Evolutionary conservation across 2,329 filamentous ascomycete species (phyloP).

Genomic region (Passalora sequoiae): DNA sequence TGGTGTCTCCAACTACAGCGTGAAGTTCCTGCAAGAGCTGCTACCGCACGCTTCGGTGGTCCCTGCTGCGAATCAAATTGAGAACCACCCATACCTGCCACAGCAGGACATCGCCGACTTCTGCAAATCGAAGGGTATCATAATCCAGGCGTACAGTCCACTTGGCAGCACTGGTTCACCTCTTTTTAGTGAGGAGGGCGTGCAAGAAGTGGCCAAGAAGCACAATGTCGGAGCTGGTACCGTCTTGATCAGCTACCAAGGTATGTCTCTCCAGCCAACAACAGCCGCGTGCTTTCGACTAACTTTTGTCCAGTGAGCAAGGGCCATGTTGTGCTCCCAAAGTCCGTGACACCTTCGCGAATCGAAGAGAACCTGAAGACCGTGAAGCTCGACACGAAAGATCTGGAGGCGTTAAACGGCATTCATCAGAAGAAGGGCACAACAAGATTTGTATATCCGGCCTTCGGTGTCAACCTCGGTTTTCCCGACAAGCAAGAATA

Average conservation of each 20-base stretch:
- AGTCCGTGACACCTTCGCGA: constrained; percentile 53
- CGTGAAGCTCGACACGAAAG: constrained; percentile 59
- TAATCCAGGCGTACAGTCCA: constrained; percentile 63
- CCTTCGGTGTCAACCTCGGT: constrained; percentile 46
- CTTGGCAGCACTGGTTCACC: constrained; percentile 47
- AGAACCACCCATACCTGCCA: constrained; percentile 66
- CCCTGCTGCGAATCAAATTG: constrained; percentile 47
- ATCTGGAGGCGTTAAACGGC: constrained; percentile 49
- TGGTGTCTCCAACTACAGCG: constrained; percentile 48
- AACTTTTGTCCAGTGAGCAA: constrained; percentile 52
- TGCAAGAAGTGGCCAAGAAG: constrained; percentile 48
- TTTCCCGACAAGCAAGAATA: constrained; percentile 45
- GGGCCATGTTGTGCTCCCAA: constrained; percentile 63
- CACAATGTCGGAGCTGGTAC: constrained; percentile 47
- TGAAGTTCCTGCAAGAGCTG: constrained; percentile 45
- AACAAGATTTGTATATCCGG: constrained; percentile 47
- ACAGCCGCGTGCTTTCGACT: constrained; percentile 6
- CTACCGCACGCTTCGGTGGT: constrained; percentile 34
- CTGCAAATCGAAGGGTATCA: constrained; percentile 63
- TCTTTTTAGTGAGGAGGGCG: constrained; percentile 44
- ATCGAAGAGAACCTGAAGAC: constrained; percentile 65
- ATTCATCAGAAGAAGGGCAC: constrained; percentile 45
- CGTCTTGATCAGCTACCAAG: constrained; percentile 66
- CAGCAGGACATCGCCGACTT: constrained; percentile 68
- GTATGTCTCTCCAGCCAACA: constrained; percentile 44